phyloP scores from a whole-genome alignment of 441 rosid genomes.

The California macrophylla region DNA sequence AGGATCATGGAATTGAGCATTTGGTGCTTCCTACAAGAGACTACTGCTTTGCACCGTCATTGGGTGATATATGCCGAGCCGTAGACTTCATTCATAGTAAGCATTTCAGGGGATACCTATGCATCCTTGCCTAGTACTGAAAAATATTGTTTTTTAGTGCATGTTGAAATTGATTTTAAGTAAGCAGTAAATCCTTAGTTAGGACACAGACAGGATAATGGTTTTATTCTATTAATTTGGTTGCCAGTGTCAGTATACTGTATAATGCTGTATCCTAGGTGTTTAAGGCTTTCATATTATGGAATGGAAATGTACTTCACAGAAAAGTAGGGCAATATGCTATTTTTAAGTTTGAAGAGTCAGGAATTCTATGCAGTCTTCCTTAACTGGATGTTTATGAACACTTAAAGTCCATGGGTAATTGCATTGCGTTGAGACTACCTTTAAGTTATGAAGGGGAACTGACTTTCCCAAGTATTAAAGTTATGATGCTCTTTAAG shows the following conservation, averaged over 20 bases:
- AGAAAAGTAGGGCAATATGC: not conserved
- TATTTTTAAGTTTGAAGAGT: not conserved
- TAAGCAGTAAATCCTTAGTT: not conserved
- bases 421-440: not conserved
- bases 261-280: not conserved
- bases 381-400: not conserved
- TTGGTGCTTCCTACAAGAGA: conserved; percentile 93
- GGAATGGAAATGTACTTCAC: not conserved
- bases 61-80: conserved; percentile 65
- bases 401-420: not conserved
- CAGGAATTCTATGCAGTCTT: not conserved
- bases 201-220: not conserved
- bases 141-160: not conserved
- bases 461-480: not conserved
- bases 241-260: not conserved
- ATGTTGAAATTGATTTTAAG: not conserved
- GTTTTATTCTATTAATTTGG: not conserved
- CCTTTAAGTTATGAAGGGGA: too few relatives aligned
- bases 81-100: conserved; percentile 76
- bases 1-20: conserved; percentile 74
- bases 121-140: not conserved
- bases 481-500: not conserved
- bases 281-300: not conserved
- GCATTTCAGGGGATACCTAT: conserved; percentile 10
- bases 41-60: conserved; percentile 90